Evolutionary conservation across 108 stramenopile species (phyloP).

Genomic region (Pseudonitzschia multiseries): DNA sequence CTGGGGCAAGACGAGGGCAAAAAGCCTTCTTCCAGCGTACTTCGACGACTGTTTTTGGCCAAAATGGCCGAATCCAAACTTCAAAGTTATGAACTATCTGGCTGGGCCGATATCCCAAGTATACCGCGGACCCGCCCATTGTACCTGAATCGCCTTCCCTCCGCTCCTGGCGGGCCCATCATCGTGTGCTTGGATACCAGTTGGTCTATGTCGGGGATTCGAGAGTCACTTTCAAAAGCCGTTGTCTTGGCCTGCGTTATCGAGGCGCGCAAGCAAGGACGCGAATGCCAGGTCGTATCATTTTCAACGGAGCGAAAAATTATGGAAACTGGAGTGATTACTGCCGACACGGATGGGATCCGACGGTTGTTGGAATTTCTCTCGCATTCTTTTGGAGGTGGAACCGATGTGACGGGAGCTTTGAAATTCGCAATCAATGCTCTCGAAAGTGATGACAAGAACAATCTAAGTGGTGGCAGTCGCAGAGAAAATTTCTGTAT

Average conservation of each 20-base stretch:
- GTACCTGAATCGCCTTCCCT: constrained; percentile 44
- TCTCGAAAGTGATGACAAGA: not conserved
- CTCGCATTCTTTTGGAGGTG: constrained; percentile 69
- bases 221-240: constrained; percentile 73
- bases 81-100: constrained; percentile 64
- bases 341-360: constrained; percentile 49
- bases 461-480: not conserved
- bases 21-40: constrained; percentile 24
- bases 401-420: constrained; percentile 78
- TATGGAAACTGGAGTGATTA: constrained; percentile 50
- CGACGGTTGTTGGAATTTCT: constrained; percentile 62
- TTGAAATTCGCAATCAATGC: constrained; percentile 50
- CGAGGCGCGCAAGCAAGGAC: constrained; percentile 57
- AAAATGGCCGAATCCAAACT: constrained; percentile 70
- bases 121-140: constrained; percentile 36
- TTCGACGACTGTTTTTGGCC: constrained; percentile 66
- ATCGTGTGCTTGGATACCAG: constrained; percentile 81
- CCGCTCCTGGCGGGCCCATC: constrained; percentile 67
- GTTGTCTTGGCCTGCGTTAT: constrained; percentile 68
- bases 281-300: constrained; percentile 65
- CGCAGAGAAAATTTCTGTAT: constrained; percentile 23
- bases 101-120: constrained; percentile 62
- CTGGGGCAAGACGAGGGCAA: not conserved
- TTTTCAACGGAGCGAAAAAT: constrained; percentile 57
- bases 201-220: constrained; percentile 70